Base-by-base conservation (phyloP, 305 asterid species). In the Fraxinus dipetala region DNA sequence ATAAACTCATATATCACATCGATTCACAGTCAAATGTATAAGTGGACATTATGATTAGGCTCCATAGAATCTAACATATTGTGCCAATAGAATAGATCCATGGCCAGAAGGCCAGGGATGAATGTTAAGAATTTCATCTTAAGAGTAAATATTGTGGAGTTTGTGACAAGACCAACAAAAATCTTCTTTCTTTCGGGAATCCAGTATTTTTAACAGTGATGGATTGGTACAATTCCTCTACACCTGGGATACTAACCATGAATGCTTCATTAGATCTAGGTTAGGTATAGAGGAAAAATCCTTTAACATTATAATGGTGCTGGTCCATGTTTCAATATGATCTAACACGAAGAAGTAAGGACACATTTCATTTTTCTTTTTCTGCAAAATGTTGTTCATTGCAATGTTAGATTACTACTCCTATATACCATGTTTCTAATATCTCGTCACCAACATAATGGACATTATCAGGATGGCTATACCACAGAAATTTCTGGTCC, bases 391-490 rank as follows among this genome's bases (percentile, higher is more conserved):
- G 36, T 32, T 32, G 32, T 5, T 56, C 28, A 36, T 31, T 30
- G 5, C 18, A 76, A 48, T 48, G 40, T 20, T 65, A 65, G 73
- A 11, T 65, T 65, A 65, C 73, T 26, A 65, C 35, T 65, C 35
- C 6, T 13, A 65, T 26, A 1, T 4, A 65, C n/a, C 18, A 65
- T 61, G 5, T 61, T 22, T 22, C 14, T 10, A 63, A 65, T 65
- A 20, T 67, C 70, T 79, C 1, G 28, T 59, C 69, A 26, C 76
- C 34, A 30, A 31, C 54, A n/a, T 28, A n/a, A 31, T 51, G 78
- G 69, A 48, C 80, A 7, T 40, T 40, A 35, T 79, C 86, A 95
- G 99, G 97, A 95, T 84, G 98, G 98, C 54, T 92, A 85, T 82
- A 92, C 99, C 4, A 59, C 75, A 75, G 92, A 88, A 81, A 88